Percentiles rank a stretch among this genome's conserved stretches.
phyloP scores from a whole-genome alignment of 768 basidiomycete species.

The Macrolepiota albuminosa region DNA sequence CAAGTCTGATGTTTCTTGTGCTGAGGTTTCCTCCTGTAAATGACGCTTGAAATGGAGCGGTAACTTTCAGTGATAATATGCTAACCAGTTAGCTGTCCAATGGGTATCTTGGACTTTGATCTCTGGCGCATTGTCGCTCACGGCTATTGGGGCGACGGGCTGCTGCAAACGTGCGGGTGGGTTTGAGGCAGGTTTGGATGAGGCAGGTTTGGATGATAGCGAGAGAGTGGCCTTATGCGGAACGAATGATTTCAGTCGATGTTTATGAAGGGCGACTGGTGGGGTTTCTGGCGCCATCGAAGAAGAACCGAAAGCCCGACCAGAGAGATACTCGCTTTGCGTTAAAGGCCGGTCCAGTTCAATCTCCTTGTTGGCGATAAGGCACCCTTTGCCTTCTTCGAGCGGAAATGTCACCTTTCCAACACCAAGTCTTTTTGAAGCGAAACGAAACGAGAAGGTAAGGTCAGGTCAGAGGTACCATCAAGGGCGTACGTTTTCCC shows the following conservation, averaged over 20 bases:
- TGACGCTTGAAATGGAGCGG: background rate
- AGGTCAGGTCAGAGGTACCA: background rate
- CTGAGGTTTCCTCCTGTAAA: conserved; percentile 64
- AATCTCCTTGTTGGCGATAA: conserved; percentile 53
- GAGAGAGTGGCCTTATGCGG: background rate
- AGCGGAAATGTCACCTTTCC: conserved; percentile 44
- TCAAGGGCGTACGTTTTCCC: conserved; percentile 55
- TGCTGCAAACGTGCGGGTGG: conserved; percentile 28
- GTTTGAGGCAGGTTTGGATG: background rate
- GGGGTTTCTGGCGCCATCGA: background rate
- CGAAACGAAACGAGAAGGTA: background rate
- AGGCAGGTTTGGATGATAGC: background rate
- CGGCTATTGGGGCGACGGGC: conserved; percentile 31
- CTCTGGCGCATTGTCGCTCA: conserved; percentile 11
- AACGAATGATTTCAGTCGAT: conserved; percentile 21
- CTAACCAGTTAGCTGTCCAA: conserved; percentile 71
- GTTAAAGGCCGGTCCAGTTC: conserved; percentile 59
- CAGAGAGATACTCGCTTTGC: conserved; percentile 54
- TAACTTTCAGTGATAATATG: background rate
- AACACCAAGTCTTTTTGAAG: conserved; percentile 40
- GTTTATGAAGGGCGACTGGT: background rate
- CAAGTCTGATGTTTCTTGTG: conserved; percentile 79
- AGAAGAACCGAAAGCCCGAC: conserved; percentile 49
- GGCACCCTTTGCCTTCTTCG: conserved; percentile 31
- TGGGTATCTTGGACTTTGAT: conserved; percentile 28